A percentile compares a stretch with the other conserved stretches of the same genome.
These are phyloP conservation scores for Durio zibethinus DNA, from an alignment of 345 rosid genomes.

Conservation along the genomic window DNA sequence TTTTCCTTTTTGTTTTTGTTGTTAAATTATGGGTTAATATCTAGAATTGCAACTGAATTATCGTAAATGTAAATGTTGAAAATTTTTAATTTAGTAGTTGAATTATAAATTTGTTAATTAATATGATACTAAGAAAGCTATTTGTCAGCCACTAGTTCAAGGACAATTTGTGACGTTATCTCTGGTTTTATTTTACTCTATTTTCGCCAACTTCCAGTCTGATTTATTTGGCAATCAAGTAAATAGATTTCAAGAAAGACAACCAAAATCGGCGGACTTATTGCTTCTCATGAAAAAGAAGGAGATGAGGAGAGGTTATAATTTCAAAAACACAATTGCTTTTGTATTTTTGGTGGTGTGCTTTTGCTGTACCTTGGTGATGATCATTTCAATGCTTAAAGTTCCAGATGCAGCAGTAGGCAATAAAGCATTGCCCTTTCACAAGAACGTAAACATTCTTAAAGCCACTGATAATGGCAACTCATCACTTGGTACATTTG, in stretches of 20 bases:
- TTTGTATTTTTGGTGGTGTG: conserved; percentile 41
- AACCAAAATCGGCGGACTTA: background rate
- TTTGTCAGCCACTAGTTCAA: too few relatives aligned
- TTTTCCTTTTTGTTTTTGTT: background rate
- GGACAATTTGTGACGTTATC: too few relatives aligned
- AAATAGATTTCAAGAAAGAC: background rate
- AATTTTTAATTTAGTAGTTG: too few relatives aligned
- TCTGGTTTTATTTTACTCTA: background rate
- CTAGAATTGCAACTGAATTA: too few relatives aligned
- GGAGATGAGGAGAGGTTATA: conserved; percentile 39
- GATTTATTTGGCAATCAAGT: background rate
- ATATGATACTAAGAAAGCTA: too few relatives aligned
- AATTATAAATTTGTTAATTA: too few relatives aligned
- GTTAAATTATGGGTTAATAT: too few relatives aligned
- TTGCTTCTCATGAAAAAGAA: background rate
- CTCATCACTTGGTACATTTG: conserved; percentile 45
- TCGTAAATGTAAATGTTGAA: too few relatives aligned
- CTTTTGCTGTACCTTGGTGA: conserved; percentile 40
- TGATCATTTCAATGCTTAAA: conserved; percentile 41
- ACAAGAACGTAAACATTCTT: background rate
- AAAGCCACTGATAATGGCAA: conserved; percentile 14
- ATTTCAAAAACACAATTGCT: conserved; percentile 37
- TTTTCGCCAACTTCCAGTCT: background rate
- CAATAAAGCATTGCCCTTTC: conserved; percentile 14
- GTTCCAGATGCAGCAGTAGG: conserved; percentile 48